Base-by-base conservation (phyloP, 495 filamentous ascomycete species). In the Neurospora sp. region DNA sequence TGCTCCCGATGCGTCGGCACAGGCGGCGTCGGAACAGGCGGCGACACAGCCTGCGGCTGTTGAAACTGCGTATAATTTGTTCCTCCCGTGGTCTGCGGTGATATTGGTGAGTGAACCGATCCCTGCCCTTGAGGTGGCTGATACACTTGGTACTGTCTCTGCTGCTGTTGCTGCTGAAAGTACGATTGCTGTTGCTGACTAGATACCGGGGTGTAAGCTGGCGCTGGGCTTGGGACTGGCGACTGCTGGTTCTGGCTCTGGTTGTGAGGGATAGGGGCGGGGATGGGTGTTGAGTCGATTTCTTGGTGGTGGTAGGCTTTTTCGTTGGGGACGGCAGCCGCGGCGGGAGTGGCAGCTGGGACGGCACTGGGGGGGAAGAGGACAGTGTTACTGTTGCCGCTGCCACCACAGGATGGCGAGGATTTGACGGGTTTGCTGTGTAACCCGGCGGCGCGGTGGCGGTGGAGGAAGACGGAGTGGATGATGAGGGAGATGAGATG, bases 401-500 rank as follows among this genome's bases (percentile, higher is more conserved):
- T 59, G 44, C 9, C 53, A n/a, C 31, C 53, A 31, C n/a, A 20
- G 41, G 27, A 70, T 11, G 71, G 42, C 5, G 42, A 18, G 65
- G 68, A 27, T 22, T 71, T 68, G 40, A 72, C 40, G n/a, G 84
- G 80, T 75, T 76, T 78, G 71, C 76, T 79, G 71, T 80, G 82
- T 11, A 83, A 77, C 18, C 84, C 84, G 1, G 80, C 82, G 31
- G 75, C 76, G 71, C 85, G 81, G 73, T 86, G 85, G n/a, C 83
- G 81, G 73, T 85, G 80, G 7, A 86, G 74, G 40, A 76, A 74
- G 16, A 85, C 73, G 71, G 80, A 75, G 59, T 83, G 80, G 16
- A 86, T 75, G 9, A 79, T 72, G 6, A 85, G 80, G 16, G 83
- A 79, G 70, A 80, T 69, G 22, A 85, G 38, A 69, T 81, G 82